These are phyloP conservation scores for Tausonia pullulans DNA, from an alignment of 1,284 basidiomycete genomes.

Conservation along the genomic window DNA sequence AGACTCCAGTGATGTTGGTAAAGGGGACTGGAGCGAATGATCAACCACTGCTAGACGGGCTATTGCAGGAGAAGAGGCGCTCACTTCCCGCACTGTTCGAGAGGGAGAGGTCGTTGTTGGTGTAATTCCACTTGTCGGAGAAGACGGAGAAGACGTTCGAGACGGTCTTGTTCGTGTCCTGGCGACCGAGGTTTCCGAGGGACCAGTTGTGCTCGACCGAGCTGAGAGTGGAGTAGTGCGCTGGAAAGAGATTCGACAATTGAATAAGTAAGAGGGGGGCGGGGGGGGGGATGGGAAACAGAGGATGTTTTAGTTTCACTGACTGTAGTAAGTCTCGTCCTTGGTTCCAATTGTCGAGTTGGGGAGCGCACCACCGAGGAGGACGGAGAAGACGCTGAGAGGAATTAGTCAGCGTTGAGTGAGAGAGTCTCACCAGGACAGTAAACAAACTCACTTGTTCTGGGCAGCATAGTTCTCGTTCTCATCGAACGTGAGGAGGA, in stretches of 20 bases:
- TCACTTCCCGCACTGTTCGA: conserved; percentile 8
- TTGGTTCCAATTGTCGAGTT: conserved; percentile 37
- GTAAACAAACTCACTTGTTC: conserved; percentile 19
- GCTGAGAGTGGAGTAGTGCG: conserved; percentile 50
- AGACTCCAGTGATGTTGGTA: conserved; percentile 31
- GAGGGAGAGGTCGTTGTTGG: conserved; percentile 25
- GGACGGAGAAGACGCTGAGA: conserved; percentile 37
- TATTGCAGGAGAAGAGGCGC: neutral
- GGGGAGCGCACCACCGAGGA: conserved; percentile 48
- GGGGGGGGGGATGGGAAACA: neutral
- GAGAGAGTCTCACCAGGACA: conserved; percentile 17
- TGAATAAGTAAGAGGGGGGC: neutral
- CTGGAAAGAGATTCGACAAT: neutral
- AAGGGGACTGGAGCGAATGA: conserved; percentile 19
- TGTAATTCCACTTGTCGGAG: conserved; percentile 22
- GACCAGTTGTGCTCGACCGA: conserved; percentile 56
- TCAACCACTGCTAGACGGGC: neutral
- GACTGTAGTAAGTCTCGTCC: conserved; percentile 47
- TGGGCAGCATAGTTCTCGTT: conserved; percentile 39
- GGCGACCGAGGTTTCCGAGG: conserved; percentile 47
- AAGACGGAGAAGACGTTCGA: conserved; percentile 29
- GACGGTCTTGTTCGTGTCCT: conserved; percentile 41
- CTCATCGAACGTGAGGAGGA: conserved; percentile 49
- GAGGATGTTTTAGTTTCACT: neutral
- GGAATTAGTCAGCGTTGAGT: conserved; percentile 23